Base-by-base conservation (phyloP, 148 eudicot genomes). In the Spergularia marina region DNA sequence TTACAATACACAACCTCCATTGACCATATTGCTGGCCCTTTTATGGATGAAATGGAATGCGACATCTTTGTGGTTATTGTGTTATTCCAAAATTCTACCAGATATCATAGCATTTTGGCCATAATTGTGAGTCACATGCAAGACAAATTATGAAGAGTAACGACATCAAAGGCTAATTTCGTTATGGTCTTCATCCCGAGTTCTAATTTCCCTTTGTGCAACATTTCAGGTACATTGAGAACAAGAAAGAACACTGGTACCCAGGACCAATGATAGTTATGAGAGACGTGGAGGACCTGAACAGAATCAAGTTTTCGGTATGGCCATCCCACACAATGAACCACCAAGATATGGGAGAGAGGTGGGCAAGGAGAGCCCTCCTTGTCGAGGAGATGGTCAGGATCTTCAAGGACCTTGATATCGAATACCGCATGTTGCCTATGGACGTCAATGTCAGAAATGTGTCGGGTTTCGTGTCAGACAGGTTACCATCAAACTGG, bases 241-340 rank as follows among this genome's bases (percentile, higher is more conserved):
- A 80, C 82, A 88, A 78, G 85, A 85, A 81, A 17, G 90, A 92
- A 5, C 91, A 86, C 59, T 92, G 97, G 97, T 81, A 87, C 76
- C 89, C 94, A 0, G 76, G 86, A 20, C 91, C 97, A 9, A 54
- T 82, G 87, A 79, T 92, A 39, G 90, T 90, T 14, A 71, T 90
- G 86, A 82, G 91, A 63, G 95, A 86, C 40, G 78, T 87, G 44
- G 89, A 90, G 60, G 95, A 90, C 88, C 80, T 92, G 94, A 92
- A 92, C 82, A 73, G 85, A 74, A 52, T 92, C 66, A 90, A 86
- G 73, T 79, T 81, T 17, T 87, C 95, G 14, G 70, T 92, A 13
- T 88, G 95, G 97, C 75, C 88, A 57, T 88, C 92, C 0, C 97
- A 92, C 76, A 81, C 83, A 3, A 88, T 92, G 89, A 92, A 92